Base-by-base conservation (phyloP, 2,329 filamentous ascomycete genomes). In the Stemphylium beticola region DNA sequence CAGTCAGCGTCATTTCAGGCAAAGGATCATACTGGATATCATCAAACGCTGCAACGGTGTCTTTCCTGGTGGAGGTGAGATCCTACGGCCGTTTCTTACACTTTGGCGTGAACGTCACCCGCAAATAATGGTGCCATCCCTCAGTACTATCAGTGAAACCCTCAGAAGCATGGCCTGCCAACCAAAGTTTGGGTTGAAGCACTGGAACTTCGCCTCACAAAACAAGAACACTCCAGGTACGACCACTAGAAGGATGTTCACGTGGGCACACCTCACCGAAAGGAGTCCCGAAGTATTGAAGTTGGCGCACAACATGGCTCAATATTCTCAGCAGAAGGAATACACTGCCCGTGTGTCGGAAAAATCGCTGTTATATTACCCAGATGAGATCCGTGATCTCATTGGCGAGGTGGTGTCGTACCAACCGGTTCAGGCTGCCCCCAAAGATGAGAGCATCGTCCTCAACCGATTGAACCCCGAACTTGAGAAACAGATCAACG, bases 31-130 rank as follows among this genome's bases (percentile, higher is more conserved):
- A 3, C 69, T 84, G 65, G 78, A 84, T 22, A 80, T 87, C 34
- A 64, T 87, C 11, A 74, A 82, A 39, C 76, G 78, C 43, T 82
- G 81, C 49, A 77, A 78, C 40, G 85, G 85, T 7, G 80, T 82
- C 2, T 86, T 82, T 48, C 83, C 85, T 2, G 77, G 81, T 33
- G 79, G 82, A 20, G 76, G 75, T 39, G 83, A 85, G 59, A 76
- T 87, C n/a, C 80, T 78, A 69, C 77, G 80, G 58, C 81, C 84
- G 8, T 86, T 85, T 58, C 73, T 77, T 12, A 79, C 79, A 2
- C 72, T 79, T 14, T 87, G 85, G 84, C 73, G 79, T 76, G 65
- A 76, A 54, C 78, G 77, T 12, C 53, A 67, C 58, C 68, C 58
- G 7, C 57, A 67, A 29, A 57, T 58, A 9, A 64, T 76, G 51